A percentile compares a stretch with the other conserved stretches of the same genome.
Evolutionary conservation across 148 eudicot genomes (phyloP).

Genomic region (Oxyria digyna): DNA sequence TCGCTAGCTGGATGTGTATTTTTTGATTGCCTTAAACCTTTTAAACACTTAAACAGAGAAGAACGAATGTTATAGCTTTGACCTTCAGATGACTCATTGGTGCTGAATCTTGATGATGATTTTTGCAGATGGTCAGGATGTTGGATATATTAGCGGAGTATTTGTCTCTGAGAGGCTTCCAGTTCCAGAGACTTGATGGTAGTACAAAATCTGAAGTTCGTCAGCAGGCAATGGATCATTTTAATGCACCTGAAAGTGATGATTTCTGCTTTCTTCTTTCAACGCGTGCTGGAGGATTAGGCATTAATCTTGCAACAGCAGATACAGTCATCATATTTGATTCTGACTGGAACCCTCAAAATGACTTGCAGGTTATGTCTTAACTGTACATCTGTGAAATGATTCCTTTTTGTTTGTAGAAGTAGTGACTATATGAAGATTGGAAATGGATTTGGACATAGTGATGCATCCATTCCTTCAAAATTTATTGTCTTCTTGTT

Average conservation of each 20-base stretch:
- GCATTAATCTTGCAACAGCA: constrained; percentile 96
- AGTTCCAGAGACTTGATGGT: constrained; percentile 94
- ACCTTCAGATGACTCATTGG: background rate
- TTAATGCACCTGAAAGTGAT: constrained; percentile 98
- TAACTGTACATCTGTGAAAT: background rate
- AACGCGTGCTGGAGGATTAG: constrained; percentile 99
- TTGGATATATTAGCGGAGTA: constrained; percentile 96
- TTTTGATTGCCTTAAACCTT: background rate
- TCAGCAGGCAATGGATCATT: constrained; percentile 99
- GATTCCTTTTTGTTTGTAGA: background rate
- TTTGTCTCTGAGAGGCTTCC: constrained; percentile 87
- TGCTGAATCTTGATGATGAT: background rate
- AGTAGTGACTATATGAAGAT: background rate
- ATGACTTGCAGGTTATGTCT: constrained; percentile 75
- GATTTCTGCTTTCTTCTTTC: constrained; percentile 99
- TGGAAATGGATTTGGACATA: background rate
- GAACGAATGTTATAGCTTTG: background rate
- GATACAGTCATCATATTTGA: constrained; percentile 99
- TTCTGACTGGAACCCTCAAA: constrained; percentile 99
- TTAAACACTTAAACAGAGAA: background rate
- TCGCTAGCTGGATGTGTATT: background rate
- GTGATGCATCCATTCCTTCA: background rate
- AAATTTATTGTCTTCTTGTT: background rate
- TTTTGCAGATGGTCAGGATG: constrained; percentile 95
- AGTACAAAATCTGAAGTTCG: constrained; percentile 95